Conservation (phyloP, 208 protist species). For the Blechomonas ayalai region DNA sequence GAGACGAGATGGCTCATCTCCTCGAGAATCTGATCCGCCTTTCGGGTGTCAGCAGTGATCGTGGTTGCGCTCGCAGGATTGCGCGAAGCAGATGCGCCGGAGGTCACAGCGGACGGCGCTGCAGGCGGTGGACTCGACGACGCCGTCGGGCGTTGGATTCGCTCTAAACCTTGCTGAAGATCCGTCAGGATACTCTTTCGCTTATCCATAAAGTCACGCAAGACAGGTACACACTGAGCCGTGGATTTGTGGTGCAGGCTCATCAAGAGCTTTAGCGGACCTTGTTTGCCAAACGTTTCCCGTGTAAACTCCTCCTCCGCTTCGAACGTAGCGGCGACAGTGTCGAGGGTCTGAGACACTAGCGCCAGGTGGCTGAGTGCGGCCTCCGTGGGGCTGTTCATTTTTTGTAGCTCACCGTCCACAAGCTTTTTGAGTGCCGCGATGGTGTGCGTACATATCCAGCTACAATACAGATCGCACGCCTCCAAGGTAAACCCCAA, state of each 20-base stretch:
- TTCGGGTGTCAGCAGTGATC: slow-evolving; percentile 57
- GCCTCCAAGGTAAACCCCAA: slow-evolving; percentile 35
- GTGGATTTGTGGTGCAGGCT: slow-evolving; percentile 60
- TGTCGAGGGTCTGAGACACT: slow-evolving; percentile 73
- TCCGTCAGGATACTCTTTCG: slow-evolving; percentile 37
- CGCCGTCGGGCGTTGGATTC: background rate
- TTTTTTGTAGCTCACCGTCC: slow-evolving; percentile 59
- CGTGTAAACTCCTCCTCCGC: slow-evolving; percentile 56
- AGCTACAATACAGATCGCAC: slow-evolving; percentile 44
- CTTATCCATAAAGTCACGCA: slow-evolving; percentile 59
- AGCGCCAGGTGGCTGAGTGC: slow-evolving; percentile 70
- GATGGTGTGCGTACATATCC: slow-evolving; percentile 64
- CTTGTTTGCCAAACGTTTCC: slow-evolving; percentile 44
- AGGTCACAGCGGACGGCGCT: slow-evolving; percentile 1
- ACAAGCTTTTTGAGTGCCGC: slow-evolving; percentile 49
- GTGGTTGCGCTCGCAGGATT: slow-evolving; percentile 6
- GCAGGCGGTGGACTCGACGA: background rate
- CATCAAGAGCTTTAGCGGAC: slow-evolving; percentile 40
- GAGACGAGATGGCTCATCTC: slow-evolving; percentile 82
- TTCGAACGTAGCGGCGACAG: slow-evolving; percentile 70
- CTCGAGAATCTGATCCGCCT: slow-evolving; percentile 72
- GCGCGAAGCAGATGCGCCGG: background rate
- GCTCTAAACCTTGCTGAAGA: slow-evolving; percentile 10
- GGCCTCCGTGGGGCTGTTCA: slow-evolving; percentile 47
- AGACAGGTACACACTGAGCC: slow-evolving; percentile 65